A percentile compares a stretch with the other conserved stretches of the same genome.
Conservation (phyloP, 371 early-diverging fungal species). For the Blakeslea trispora region DNA sequence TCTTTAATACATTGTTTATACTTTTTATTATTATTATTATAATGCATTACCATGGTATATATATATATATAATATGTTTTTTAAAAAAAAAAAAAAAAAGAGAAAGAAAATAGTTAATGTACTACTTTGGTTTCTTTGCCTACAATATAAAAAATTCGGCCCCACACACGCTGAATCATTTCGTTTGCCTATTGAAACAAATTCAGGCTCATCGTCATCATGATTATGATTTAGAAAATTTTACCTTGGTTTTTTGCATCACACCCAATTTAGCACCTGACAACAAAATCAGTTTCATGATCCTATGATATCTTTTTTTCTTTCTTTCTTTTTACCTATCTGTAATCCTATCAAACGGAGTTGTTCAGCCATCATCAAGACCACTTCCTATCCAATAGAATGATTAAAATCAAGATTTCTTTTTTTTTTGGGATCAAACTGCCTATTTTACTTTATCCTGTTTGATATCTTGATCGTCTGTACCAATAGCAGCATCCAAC, state of each 20-base stretch:
- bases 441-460: slow-evolving; percentile 20
- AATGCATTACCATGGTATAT: neutral
- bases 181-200: slow-evolving; percentile 36
- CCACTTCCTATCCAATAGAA: slow-evolving; percentile 10
- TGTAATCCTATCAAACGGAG: slow-evolving; percentile 27
- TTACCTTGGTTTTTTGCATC: slow-evolving; percentile 34
- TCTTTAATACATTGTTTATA: too few relatives aligned
- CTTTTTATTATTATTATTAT: too few relatives aligned
- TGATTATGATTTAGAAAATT: slow-evolving; percentile 5
- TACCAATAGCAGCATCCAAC: slow-evolving; percentile 38
- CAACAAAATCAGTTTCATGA: too few relatives aligned
- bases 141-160: slow-evolving; percentile 31
- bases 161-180: slow-evolving; percentile 42
- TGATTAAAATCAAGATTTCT: too few relatives aligned
- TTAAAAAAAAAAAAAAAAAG: neutral
- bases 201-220: too few relatives aligned
- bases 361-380: slow-evolving; percentile 21
- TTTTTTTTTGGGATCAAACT: too few relatives aligned
- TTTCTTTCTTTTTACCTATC: slow-evolving; percentile 35
- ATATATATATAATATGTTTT: neutral
- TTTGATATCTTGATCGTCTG: slow-evolving; percentile 28
- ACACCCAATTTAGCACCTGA: slow-evolving; percentile 32
- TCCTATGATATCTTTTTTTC: too few relatives aligned
- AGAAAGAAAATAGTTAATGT: slow-evolving; percentile 4
- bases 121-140: slow-evolving; percentile 20